These are phyloP conservation scores for Penicillium sclerotiorum DNA, from an alignment of 2,329 filamentous ascomycete species.

Conservation along the genomic window DNA sequence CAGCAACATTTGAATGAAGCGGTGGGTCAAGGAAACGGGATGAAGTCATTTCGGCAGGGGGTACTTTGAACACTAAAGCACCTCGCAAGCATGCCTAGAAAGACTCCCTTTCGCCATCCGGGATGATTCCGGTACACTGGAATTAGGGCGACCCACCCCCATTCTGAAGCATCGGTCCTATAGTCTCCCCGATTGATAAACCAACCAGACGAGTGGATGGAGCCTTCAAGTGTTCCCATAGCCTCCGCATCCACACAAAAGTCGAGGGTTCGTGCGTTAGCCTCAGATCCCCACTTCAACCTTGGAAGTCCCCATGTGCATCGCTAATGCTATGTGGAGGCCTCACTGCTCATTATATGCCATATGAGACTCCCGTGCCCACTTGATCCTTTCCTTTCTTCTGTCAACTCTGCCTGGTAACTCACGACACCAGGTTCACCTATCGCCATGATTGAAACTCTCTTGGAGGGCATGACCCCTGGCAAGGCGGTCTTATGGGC, in stretches of 20 bases:
- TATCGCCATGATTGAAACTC: slow-evolving; percentile 51
- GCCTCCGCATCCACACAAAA: too few relatives aligned
- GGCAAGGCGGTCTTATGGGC: slow-evolving; percentile 43
- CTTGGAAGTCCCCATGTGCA: too few relatives aligned
- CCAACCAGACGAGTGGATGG: not conserved
- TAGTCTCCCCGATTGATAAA: slow-evolving; percentile 11
- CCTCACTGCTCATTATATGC: too few relatives aligned
- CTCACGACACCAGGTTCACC: too few relatives aligned
- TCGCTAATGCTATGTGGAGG: too few relatives aligned
- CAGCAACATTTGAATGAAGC: not conserved
- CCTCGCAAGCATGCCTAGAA: slow-evolving; percentile 22
- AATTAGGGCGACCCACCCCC: slow-evolving; percentile 2
- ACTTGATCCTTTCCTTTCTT: too few relatives aligned
- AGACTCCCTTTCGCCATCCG: slow-evolving; percentile 1
- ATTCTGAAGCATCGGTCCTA: slow-evolving; percentile 10
- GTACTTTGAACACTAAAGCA: slow-evolving; percentile 15
- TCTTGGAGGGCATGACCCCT: slow-evolving; percentile 51
- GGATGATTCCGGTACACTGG: not conserved
- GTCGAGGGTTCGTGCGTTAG: slow-evolving; percentile 3
- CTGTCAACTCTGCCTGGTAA: too few relatives aligned
- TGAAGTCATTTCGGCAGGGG: slow-evolving; percentile 8
- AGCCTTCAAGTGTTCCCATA: too few relatives aligned
- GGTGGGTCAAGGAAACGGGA: not conserved
- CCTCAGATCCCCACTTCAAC: too few relatives aligned
- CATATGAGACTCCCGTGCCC: too few relatives aligned